These are phyloP conservation scores for Parmelia sp. DNA, from an alignment of 495 filamentous ascomycete species.

Conservation along the genomic window DNA sequence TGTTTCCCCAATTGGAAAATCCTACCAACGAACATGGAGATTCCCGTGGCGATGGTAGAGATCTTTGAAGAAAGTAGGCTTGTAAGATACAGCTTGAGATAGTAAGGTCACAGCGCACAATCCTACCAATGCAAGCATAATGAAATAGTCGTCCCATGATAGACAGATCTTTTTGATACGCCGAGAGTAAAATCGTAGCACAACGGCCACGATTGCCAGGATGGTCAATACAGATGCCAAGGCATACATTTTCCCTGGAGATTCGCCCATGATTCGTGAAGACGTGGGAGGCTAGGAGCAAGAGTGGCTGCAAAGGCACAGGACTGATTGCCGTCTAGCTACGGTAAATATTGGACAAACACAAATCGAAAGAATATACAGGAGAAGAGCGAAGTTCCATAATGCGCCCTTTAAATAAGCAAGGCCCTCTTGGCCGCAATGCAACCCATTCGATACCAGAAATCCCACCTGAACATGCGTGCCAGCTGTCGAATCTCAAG, in stretches of 20 bases:
- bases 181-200: slow-evolving; percentile 8
- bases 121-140: slow-evolving; percentile 27
- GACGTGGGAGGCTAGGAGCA: neutral
- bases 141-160: slow-evolving; percentile 31
- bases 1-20: neutral
- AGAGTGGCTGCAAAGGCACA: neutral
- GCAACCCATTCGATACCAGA: too few species aligned
- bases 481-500: too few species aligned
- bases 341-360: too few species aligned
- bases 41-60: slow-evolving; percentile 7
- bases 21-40: slow-evolving; percentile 13
- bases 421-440: too few species aligned
- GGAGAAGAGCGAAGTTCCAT: too few species aligned
- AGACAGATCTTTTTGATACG: slow-evolving; percentile 22
- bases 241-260: slow-evolving; percentile 15
- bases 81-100: neutral
- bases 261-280: neutral
- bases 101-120: neutral
- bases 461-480: too few species aligned
- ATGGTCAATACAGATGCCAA: neutral
- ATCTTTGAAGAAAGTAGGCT: neutral
- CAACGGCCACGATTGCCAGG: slow-evolving; percentile 10
- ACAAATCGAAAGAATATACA: too few species aligned
- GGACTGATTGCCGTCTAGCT: too few species aligned
- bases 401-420: too few species aligned